Base-by-base conservation (phyloP, 2,329 filamentous ascomycete species). In the Claviceps cyperi region DNA sequence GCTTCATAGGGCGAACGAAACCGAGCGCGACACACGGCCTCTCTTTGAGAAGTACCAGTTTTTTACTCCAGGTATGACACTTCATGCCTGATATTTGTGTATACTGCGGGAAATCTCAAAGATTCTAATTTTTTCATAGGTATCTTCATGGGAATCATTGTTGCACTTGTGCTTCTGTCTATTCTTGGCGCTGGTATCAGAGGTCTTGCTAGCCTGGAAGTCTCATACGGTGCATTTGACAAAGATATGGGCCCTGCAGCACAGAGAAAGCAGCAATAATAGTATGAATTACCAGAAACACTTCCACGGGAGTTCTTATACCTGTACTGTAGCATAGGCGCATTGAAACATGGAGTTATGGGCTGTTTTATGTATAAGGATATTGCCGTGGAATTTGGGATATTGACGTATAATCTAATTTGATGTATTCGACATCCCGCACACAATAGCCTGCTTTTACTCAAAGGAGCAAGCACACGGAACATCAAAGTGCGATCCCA, bases 31-130 rank as follows among this genome's bases (percentile, higher is more conserved):
- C 51, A 72, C 66, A 37, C 64, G 74, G 32, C 73, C 79, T 4
- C 67, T 94, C 43, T 97, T 98, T 60, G 85, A 94, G 68, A 89
- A 86, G 66, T 98, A 98, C 66, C 85, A 95, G 64, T 97, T 90
- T 70, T 84, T 98, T 58, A 91, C 84, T 11, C 87, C 89, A 60
- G 87, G 87, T 91, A 69, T 52, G 56, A 17, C 19, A 39, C 21
- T 43, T 24, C 6, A 35, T 17, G 19, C 17, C 15, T 24, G 40
- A 8, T 7, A 15, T 6, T 35, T 8, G 17, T 21, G 1, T 45
- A 45, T 24, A 17, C n/a, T 15, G 22, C 17, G 4, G 28, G 5
- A 14, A 41, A 35, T 3, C 5, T 52, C 59, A 49, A 58, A 46
- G n/a, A 17, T 41, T 14, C 19, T 22, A 19, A 45, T 45, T 43